Conservation (phyloP, 177 flowering plant genomes). For the Vitis hybrid region DNA sequence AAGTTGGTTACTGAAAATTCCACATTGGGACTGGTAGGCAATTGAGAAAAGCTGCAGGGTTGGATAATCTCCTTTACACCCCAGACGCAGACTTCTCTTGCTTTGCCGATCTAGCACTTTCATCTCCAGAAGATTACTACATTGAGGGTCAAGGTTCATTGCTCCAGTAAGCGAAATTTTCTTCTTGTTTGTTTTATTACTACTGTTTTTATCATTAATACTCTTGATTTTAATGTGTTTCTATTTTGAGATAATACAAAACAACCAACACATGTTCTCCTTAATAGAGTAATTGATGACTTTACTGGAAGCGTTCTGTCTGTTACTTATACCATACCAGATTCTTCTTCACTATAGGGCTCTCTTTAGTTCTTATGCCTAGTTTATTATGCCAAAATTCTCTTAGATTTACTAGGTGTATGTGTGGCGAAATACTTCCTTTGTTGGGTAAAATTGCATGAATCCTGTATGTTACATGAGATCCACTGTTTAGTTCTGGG, state of each 20-base stretch:
- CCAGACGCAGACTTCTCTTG: slow-evolving; percentile 99
- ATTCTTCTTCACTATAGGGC: too few species aligned
- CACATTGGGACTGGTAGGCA: slow-evolving; percentile 47
- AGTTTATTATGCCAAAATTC: too few species aligned
- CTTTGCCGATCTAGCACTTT: slow-evolving; percentile 95
- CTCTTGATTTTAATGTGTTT: neutral
- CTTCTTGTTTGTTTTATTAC: neutral
- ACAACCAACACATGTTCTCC: neutral
- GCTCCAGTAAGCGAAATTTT: slow-evolving; percentile 74
- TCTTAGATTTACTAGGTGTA: too few species aligned
- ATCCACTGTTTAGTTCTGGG: too few species aligned
- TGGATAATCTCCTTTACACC: slow-evolving; percentile 94
- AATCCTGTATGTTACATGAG: too few species aligned
- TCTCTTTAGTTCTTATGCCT: too few species aligned
- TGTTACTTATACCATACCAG: too few species aligned
- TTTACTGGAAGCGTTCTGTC: too few species aligned
- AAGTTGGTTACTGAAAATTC: slow-evolving; percentile 1
- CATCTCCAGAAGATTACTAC: slow-evolving; percentile 97
- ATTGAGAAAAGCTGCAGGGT: slow-evolving; percentile 64
- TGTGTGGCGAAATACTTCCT: too few species aligned
- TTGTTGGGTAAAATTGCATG: too few species aligned
- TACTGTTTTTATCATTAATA: neutral
- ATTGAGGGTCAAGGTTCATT: slow-evolving; percentile 93
- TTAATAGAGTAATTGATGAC: neutral
- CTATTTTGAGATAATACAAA: neutral